Conservation (phyloP, 345 rosid genomes). For the Draba incana region DNA sequence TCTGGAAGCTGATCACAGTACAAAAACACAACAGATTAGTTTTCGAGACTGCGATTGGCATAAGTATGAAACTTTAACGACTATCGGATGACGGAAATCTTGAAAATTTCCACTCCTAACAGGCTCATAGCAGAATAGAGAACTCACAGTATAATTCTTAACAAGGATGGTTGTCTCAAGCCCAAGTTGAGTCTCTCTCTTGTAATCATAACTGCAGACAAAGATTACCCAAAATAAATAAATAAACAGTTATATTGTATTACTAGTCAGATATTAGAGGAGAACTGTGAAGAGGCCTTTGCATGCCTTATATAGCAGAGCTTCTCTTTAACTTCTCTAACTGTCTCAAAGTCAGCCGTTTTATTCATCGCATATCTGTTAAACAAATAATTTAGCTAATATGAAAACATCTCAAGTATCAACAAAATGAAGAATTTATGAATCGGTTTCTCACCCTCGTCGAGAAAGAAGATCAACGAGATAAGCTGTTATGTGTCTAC, state of each 20-base stretch:
- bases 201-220: slow-evolving; percentile 84
- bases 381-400: slow-evolving; percentile 22
- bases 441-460: slow-evolving; percentile 71
- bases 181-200: slow-evolving; percentile 90
- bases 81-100: neutral
- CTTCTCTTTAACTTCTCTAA: slow-evolving; percentile 93
- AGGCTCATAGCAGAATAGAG: slow-evolving; percentile 9
- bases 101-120: neutral
- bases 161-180: slow-evolving; percentile 97
- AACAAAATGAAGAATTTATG: neutral
- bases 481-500: slow-evolving; percentile 95
- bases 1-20: slow-evolving; percentile 79
- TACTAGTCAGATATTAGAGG: neutral
- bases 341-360: slow-evolving; percentile 94
- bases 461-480: slow-evolving; percentile 94
- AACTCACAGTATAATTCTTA: slow-evolving; percentile 89
- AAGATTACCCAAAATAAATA: neutral
- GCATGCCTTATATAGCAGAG: slow-evolving; percentile 88
- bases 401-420: neutral
- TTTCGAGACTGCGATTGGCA: neutral
- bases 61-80: neutral
- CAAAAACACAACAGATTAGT: neutral
- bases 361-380: slow-evolving; percentile 90
- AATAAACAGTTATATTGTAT: slow-evolving; percentile 14
- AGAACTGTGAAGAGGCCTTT: slow-evolving; percentile 15